Evolutionary conservation across 2,329 filamentous ascomycete species (phyloP).

Genomic region (Fusarium dimerum): DNA sequence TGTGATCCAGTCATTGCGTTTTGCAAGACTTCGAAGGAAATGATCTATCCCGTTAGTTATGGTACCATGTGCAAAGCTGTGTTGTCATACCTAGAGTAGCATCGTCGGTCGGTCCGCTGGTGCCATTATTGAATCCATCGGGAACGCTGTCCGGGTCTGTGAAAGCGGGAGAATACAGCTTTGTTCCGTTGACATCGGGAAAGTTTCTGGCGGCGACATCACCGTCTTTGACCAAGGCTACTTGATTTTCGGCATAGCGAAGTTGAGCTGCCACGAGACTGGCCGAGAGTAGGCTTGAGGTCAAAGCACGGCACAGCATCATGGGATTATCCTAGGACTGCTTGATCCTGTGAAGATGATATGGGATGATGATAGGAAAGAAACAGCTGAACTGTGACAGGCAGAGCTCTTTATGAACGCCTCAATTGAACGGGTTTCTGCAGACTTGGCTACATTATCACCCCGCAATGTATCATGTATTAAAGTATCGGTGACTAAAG

Average conservation of each 20-base stretch:
- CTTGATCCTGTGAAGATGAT: no score
- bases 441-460: background rate
- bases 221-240: background rate
- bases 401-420: background rate
- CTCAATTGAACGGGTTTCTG: background rate
- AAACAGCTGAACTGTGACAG: no score
- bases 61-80: fast-evolving
- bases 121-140: background rate
- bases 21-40: slow-evolving; percentile 22
- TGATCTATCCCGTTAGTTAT: slow-evolving; percentile 16
- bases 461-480: background rate
- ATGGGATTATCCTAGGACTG: no score
- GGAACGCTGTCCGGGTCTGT: background rate
- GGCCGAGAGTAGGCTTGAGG: background rate
- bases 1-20: slow-evolving; percentile 24
- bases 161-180: slow-evolving; percentile 1
- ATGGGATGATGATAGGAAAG: no score
- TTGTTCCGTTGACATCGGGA: background rate
- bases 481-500: background rate
- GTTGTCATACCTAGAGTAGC: slow-evolving; percentile 11
- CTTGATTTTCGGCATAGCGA: background rate
- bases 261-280: background rate
- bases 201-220: background rate
- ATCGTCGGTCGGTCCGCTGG: slow-evolving; percentile 2
- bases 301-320: background rate